A percentile compares a stretch with the other conserved stretches of the same genome.
Evolutionary conservation across 2,329 filamentous ascomycete species (phyloP).

Genomic region (Sporothrix phasma): DNA sequence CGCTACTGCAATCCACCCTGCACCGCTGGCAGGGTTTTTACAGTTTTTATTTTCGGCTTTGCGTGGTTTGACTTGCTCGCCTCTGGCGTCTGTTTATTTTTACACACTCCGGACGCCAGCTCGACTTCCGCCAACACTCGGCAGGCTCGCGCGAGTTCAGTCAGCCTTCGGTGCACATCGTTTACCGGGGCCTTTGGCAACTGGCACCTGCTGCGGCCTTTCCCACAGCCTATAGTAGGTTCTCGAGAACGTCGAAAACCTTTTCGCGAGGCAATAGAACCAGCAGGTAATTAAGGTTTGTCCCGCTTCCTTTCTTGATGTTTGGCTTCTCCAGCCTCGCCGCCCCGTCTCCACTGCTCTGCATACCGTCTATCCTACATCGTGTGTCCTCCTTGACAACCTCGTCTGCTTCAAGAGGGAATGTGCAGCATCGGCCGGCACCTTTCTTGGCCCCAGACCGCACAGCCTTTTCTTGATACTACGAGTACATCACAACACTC

Average conservation of each 20-base stretch:
- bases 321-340: neutral
- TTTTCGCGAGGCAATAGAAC: neutral
- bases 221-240: neutral
- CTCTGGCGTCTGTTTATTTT: neutral
- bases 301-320: neutral
- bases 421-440: neutral
- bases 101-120: neutral
- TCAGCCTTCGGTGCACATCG: neutral
- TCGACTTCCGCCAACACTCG: neutral
- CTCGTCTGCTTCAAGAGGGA: neutral
- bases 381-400: neutral
- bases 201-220: neutral
- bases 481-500: neutral
- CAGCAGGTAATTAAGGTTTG: slow-evolving; percentile 1
- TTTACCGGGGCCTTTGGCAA: neutral
- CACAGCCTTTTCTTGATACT: slow-evolving; percentile 7
- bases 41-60: neutral
- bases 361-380: neutral
- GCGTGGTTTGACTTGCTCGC: neutral
- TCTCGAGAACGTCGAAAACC: neutral
- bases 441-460: neutral
- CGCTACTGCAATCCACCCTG: slow-evolving; percentile 4
- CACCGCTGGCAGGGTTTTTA: neutral
- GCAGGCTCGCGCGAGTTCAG: neutral
- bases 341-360: neutral